Evolutionary conservation across 805 yeast genomes (phyloP).

Genomic region (Pichia deserticola): DNA sequence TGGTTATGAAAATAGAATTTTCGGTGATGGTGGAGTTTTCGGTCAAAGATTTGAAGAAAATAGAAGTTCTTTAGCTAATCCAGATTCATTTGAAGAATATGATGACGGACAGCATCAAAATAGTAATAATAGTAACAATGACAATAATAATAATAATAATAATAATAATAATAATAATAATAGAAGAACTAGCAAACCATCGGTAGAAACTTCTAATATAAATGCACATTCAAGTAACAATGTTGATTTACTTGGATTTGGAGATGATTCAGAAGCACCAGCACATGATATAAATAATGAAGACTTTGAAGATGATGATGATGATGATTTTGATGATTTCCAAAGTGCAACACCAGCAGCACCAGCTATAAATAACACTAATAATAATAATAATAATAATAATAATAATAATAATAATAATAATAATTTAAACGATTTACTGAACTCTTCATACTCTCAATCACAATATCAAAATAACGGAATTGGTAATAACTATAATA

Average conservation of each 20-base stretch:
- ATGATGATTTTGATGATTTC: constrained; percentile 72
- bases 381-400: constrained; percentile 2
- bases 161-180: not conserved
- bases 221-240: constrained; percentile 31
- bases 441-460: constrained; percentile 23
- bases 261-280: constrained; percentile 20
- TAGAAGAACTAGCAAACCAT: constrained; percentile 25
- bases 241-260: constrained; percentile 46
- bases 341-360: constrained; percentile 42
- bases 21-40: constrained; percentile 66
- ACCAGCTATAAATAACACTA: constrained; percentile 11
- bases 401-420: constrained; percentile 7
- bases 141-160: not conserved
- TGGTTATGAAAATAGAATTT: constrained; percentile 43
- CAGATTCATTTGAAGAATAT: constrained; percentile 52
- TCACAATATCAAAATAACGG: constrained; percentile 8
- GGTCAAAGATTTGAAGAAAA: constrained; percentile 58
- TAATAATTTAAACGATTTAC: constrained; percentile 16
- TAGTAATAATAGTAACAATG: constrained; percentile 11
- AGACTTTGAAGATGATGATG: constrained; percentile 36
- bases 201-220: constrained; percentile 33
- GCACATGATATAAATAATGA: constrained; percentile 13
- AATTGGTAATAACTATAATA: constrained; percentile 7
- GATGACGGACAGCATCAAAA: constrained; percentile 30
- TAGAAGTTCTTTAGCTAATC: constrained; percentile 34